A percentile compares a stretch with the other conserved stretches of the same genome.
phyloP scores from a whole-genome alignment of 176 grass and related monocot genomes.

The Cenchrus americanus region DNA sequence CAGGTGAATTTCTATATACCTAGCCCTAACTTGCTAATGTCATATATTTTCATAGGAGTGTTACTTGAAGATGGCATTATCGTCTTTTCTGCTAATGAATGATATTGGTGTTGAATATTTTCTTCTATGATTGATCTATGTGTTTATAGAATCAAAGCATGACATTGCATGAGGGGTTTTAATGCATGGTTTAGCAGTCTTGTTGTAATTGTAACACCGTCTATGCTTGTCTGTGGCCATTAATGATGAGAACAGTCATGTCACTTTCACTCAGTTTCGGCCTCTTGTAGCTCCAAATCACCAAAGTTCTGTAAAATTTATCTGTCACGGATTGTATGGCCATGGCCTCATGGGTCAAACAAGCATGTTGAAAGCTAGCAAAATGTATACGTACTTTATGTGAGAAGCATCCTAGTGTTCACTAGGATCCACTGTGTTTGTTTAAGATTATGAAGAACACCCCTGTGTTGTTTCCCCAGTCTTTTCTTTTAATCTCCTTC shows the following conservation, averaged over 20 bases:
- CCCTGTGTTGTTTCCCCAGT: not conserved
- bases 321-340: not conserved
- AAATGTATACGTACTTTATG: not conserved
- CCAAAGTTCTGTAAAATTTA: not conserved
- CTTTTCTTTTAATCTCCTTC: no score
- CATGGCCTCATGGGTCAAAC: not conserved
- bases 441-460: no score
- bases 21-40: not conserved
- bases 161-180: not conserved
- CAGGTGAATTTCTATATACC: constrained; percentile 60
- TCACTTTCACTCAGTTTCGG: not conserved
- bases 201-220: not conserved
- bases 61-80: constrained; percentile 2
- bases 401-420: not conserved
- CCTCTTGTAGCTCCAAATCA: not conserved
- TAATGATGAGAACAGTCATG: not conserved
- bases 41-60: constrained; percentile 8
- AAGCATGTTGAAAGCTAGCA: not conserved
- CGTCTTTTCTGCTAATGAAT: constrained; percentile 22
- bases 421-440: no score
- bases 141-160: constrained; percentile 20
- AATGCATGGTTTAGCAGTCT: not conserved
- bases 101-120: not conserved
- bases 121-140: not conserved
- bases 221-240: constrained; percentile 1